Evolutionary conservation across 768 basidiomycete genomes (phyloP).

Genomic region (Albatrellus ellisii): DNA sequence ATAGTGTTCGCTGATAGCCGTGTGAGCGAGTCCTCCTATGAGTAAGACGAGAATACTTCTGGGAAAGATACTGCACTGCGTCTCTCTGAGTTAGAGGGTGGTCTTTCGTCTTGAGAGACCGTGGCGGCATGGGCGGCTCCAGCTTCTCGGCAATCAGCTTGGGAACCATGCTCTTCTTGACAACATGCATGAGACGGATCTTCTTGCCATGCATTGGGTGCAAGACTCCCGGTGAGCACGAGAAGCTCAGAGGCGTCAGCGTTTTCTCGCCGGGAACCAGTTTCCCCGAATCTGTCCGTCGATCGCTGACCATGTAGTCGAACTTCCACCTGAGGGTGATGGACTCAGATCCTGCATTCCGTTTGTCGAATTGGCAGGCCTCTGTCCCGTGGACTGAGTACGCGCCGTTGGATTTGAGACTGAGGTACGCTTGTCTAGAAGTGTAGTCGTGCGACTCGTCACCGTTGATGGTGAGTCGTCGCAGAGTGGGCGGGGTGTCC

Average conservation of each 20-base stretch:
- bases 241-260: conserved; percentile 60
- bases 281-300: conserved; percentile 32
- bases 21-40: no score
- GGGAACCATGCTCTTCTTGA: conserved; percentile 56
- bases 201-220: conserved; percentile 53
- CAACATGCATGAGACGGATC: conserved; percentile 52
- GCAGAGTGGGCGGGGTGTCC: conserved; percentile 53
- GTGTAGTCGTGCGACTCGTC: conserved; percentile 64
- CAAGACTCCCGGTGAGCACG: conserved; percentile 57
- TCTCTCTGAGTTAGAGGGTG: no score
- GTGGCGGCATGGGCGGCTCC: conserved; percentile 25
- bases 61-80: no score
- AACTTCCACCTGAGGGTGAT: conserved; percentile 58
- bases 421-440: conserved; percentile 60
- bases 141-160: conserved; percentile 54
- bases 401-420: conserved; percentile 57
- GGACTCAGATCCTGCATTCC: conserved; percentile 7
- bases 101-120: no score
- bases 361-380: conserved; percentile 18
- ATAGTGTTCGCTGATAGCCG: no score
- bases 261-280: conserved; percentile 50
- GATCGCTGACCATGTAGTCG: conserved; percentile 63
- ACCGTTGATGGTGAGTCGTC: conserved; percentile 52
- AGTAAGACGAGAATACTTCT: no score
- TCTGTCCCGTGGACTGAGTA: conserved; percentile 66